Evolutionary conservation across 768 basidiomycete genomes (phyloP), one percentile per base, ranked within the genome.

Genomic region (Leccinum arenicola): DNA sequence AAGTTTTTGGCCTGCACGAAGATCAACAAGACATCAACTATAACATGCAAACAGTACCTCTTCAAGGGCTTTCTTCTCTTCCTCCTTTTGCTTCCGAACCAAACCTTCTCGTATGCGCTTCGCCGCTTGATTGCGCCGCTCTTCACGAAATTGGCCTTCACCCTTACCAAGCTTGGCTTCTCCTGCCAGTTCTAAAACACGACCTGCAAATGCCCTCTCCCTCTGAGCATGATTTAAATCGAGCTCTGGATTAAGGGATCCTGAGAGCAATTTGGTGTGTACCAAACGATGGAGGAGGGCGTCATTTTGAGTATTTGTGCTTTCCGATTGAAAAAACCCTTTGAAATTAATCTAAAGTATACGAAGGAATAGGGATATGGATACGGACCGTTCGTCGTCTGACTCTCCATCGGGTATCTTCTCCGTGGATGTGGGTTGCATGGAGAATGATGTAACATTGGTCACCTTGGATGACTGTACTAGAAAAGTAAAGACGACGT

Each of bases 231-330:
- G 81, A 17, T 82, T 80, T 55, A 89, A 66, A 57, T 85, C 70
- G 17, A 91, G 76, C 4, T 87, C 84, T 2, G 81, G 74, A 66
- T 85, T 79, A 8, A 87, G 71, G 6, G 89, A 90, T 10, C 88
- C 90, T 9, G 92, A 88, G 6, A 94, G 76, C 5, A 94, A 75
- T 62, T 87, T 81, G 0, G 91, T 93, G 69, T 94, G 92, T 15
- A 94, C 81, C 6, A 94, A 77, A 54, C 84, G 86, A 70, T 93
- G 90, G 14, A 94, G 80, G 25, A 88, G 71, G 1, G 85, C 86
- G 68, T 94, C 92, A 55, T 94, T 93, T 63, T 89, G 85, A 10
- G 77, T 74, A 69, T 91, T 89, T 19, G 87, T 83, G 52, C 93
- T 94, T 66, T 11, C 49, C 47, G 51, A 45, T 45, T 52, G 38